These are phyloP conservation scores for Pythium volutum DNA, from an alignment of 352 stramenopile genomes.

Conservation along the genomic window DNA sequence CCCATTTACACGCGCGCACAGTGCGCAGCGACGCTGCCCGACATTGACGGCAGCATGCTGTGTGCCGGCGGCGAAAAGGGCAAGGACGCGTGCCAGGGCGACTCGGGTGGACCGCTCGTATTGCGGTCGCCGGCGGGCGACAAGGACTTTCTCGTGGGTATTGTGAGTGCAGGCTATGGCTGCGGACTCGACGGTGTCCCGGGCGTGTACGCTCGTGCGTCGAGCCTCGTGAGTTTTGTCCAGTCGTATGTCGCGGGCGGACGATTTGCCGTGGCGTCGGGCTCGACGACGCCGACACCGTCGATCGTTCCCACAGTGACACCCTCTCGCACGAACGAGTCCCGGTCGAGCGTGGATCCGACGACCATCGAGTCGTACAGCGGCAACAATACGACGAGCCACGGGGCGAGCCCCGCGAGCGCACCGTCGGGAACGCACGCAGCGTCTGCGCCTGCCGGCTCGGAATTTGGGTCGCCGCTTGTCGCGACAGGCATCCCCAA, in stretches of 20 bases:
- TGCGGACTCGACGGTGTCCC: constrained; percentile 33
- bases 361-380: constrained; percentile 20
- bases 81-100: constrained; percentile 34
- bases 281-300: background rate
- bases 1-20: constrained; percentile 22
- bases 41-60: constrained; percentile 36
- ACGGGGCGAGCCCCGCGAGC: background rate
- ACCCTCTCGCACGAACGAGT: constrained; percentile 3
- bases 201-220: constrained; percentile 40
- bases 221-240: constrained; percentile 27
- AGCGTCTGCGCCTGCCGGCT: background rate
- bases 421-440: no score
- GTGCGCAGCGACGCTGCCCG: constrained; percentile 23
- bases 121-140: no score
- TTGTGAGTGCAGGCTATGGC: constrained; percentile 38
- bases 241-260: constrained; percentile 21
- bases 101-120: constrained; percentile 36
- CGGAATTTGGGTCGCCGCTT: constrained; percentile 5
- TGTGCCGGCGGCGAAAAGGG: constrained; percentile 29
- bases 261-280: background rate
- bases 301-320: background rate
- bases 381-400: background rate
- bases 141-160: constrained; percentile 26
- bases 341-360: constrained; percentile 12
- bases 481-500: background rate